Percentiles rank a stretch among this genome's conserved stretches.
Conservation (phyloP, 2,329 filamentous ascomycete genomes). For the Bipolaris cookei region DNA sequence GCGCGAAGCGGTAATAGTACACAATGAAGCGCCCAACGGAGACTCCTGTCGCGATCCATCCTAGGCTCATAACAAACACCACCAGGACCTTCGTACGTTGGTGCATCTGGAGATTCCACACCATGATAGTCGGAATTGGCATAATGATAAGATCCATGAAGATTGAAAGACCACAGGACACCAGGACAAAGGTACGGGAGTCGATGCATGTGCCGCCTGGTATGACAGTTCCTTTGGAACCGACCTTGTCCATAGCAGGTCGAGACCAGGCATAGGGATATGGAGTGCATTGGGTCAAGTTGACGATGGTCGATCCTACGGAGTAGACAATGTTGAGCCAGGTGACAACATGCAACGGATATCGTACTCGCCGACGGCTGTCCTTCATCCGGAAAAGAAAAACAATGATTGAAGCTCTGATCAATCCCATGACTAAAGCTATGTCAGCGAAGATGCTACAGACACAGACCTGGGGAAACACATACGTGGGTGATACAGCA, state of each 20-base stretch:
- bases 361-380: slow-evolving; percentile 34
- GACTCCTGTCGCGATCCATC: slow-evolving; percentile 45
- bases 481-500: slow-evolving; percentile 46
- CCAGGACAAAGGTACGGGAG: slow-evolving; percentile 42
- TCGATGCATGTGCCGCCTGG: slow-evolving; percentile 45
- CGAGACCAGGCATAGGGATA: slow-evolving; percentile 38
- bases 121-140: slow-evolving; percentile 51
- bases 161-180: slow-evolving; percentile 44
- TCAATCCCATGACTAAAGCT: slow-evolving; percentile 38
- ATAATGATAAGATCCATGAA: slow-evolving; percentile 52
- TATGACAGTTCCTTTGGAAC: slow-evolving; percentile 34
- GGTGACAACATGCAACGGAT: slow-evolving; percentile 42
- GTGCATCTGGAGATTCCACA: slow-evolving; percentile 54
- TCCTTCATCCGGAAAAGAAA: slow-evolving; percentile 49
- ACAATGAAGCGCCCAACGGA: slow-evolving; percentile 49
- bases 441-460: slow-evolving; percentile 3
- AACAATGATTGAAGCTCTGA: slow-evolving; percentile 48
- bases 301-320: slow-evolving; percentile 43
- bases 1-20: slow-evolving; percentile 49
- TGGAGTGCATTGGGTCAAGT: slow-evolving; percentile 47
- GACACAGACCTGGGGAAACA: not conserved
- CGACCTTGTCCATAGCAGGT: slow-evolving; percentile 40
- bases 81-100: slow-evolving; percentile 45
- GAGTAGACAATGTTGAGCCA: slow-evolving; percentile 47
- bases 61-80: slow-evolving; percentile 43